Evolutionary conservation across 1,284 basidiomycete species (phyloP), one percentile per base, ranked within the genome.

Genomic region (Boletus smithii): DNA sequence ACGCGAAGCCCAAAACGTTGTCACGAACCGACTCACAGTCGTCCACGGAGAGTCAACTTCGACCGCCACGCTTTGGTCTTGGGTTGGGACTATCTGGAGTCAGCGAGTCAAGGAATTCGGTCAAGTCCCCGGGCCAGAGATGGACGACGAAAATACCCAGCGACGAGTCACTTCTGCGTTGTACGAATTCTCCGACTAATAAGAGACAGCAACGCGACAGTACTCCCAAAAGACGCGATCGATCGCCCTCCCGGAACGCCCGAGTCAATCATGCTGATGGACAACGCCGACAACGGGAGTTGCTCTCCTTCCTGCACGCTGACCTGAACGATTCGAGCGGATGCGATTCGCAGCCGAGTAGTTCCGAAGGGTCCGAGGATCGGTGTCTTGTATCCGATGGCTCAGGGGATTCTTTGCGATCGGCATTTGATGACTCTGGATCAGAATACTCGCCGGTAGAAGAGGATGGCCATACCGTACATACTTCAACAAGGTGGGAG

Each of bases 391-490:
- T 31, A 16, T 58, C 59, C 5, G 50, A 58, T 8, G 48, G 44
- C 4, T 62, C 62, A 0, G 58, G 53, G 1, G 39, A 51, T 42
- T 61, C 62, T 30, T 42, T 62, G 17, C 60, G 40, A 24, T 59
- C 56, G 4, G 34, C 35, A 6, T 55, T 57, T 10, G 49, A 60
- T 16, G 62, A 66, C 24, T 63, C 65, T 42, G 56, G 47, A 20
- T 63, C 60, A 1, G 67, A 65, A 33, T 61, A 64, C 41, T 71
- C 63, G 14, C 55, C 59, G 9, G 56, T 48, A n/a, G 48, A 57
- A 26, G 59, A 60, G 26, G 47, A 53, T 27, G 38, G 30, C n/a
- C 43, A 47, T 6, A 39, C 13, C 14, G 10, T 42, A 2, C 46
- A 27, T 8, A 31, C 9, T 51, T 61, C 22, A 10, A 42, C 38